Conservation (phyloP, 306 rosid genomes). For the Pueraria montana region DNA sequence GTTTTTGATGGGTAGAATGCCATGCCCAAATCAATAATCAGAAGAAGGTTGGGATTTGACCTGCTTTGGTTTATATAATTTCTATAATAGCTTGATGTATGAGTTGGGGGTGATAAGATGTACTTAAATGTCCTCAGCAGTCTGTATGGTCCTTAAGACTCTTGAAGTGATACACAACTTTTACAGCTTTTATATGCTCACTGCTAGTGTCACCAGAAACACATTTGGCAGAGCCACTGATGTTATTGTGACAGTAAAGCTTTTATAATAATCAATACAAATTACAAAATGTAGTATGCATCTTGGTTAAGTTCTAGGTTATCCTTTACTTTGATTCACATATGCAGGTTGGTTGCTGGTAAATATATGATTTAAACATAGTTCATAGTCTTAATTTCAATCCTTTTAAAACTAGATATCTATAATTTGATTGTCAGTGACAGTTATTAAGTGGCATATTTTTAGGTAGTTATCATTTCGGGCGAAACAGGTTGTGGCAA, state of each 20-base stretch:
- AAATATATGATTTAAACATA: slow-evolving; percentile 32
- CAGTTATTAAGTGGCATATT: slow-evolving; percentile 25
- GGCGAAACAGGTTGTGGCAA: slow-evolving; percentile 99
- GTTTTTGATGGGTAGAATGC: slow-evolving; percentile 18
- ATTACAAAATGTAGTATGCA: not conserved
- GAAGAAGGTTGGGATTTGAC: slow-evolving; percentile 12
- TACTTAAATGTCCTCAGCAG: too few species aligned
- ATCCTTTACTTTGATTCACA: slow-evolving; percentile 25
- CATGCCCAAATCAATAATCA: not conserved
- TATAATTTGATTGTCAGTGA: slow-evolving; percentile 27
- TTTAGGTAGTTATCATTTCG: slow-evolving; percentile 84
- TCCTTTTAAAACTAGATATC: not conserved
- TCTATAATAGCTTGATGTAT: slow-evolving; percentile 1
- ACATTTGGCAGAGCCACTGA: not conserved
- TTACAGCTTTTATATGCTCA: not conserved
- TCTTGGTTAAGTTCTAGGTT: slow-evolving; percentile 17
- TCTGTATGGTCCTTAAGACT: too few species aligned
- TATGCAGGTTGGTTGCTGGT: slow-evolving; percentile 32
- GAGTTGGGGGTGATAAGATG: too few species aligned
- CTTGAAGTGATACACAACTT: not conserved
- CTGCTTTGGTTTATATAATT: not conserved
- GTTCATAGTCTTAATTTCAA: slow-evolving; percentile 12
- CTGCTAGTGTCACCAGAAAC: not conserved
- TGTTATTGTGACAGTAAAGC: not conserved
- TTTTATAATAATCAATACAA: not conserved